Conservation (phyloP, 2,329 filamentous ascomycete genomes). For the Phialophora chinensis region DNA sequence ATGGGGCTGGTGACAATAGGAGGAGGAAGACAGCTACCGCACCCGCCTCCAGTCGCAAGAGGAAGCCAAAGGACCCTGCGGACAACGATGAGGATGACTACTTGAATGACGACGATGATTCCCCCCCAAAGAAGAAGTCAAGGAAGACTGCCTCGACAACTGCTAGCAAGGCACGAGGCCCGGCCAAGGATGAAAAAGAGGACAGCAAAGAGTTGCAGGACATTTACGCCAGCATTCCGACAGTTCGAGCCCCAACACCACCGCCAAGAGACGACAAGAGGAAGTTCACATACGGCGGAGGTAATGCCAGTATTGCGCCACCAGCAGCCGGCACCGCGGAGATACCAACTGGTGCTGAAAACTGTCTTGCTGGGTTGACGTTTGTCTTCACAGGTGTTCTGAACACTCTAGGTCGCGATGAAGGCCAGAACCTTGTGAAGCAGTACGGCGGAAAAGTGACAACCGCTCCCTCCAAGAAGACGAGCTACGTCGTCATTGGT, state of each 20-base stretch:
- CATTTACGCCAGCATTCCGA: conserved; percentile 87
- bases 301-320: conserved; percentile 66
- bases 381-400: conserved; percentile 97
- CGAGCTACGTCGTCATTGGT: conserved; percentile 89
- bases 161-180: conserved; percentile 59
- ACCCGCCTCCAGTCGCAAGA: conserved; percentile 53
- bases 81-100: conserved; percentile 52
- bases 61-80: conserved; percentile 62
- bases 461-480: conserved; percentile 84
- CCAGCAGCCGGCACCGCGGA: conserved; percentile 69
- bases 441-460: conserved; percentile 93
- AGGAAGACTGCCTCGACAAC: conserved; percentile 47
- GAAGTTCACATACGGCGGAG: conserved; percentile 63
- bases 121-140: conserved; percentile 59
- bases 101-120: conserved; percentile 52
- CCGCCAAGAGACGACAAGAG: conserved; percentile 73
- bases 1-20: conserved; percentile 47
- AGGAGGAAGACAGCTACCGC: conserved; percentile 42
- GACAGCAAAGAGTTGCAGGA: conserved; percentile 77
- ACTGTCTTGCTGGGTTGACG: conserved; percentile 84
- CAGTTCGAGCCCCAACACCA: conserved; percentile 80
- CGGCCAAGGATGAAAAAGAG: conserved; percentile 68
- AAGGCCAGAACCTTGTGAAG: conserved; percentile 85
- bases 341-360: conserved; percentile 80
- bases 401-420: conserved; percentile 78